Evolutionary conservation across 2,329 filamentous ascomycete species (phyloP), one percentile per base, ranked within the genome.

Genomic region (Botrytis pseudocinerea): DNA sequence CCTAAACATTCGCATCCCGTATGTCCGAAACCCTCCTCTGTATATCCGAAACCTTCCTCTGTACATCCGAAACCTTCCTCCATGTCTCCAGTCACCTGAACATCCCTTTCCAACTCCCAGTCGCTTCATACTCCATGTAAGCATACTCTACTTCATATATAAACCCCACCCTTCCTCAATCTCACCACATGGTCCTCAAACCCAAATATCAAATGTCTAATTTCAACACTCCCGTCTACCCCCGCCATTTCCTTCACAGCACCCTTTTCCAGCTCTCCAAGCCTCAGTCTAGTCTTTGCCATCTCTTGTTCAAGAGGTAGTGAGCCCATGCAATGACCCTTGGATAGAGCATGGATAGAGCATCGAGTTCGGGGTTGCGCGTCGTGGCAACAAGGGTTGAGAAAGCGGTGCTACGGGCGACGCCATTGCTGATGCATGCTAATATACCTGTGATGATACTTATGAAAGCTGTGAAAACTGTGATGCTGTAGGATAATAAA

Each of bases 331-430:
- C 51, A 73, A 70, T 72, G 64, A 8, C 68, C 68, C n/a, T 44
- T 46, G 7, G 28, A 20, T 35, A 72, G 20, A 25, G 20, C 60
- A 61, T 46, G 7, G 28, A 20, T 35, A 72, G 20, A 25, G 25
- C 60, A 64, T 73, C 65, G 5, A 76, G 46, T 10, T 69, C 38
- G 5, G 12, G 6, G 51, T 74, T 75, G 32, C 61, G 22, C 12
- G 73, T 73, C 5, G 69, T 74, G 35, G 40, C 51, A 4, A 76
- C 38, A n/a, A 77, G 71, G n/a, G 73, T 66, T 22, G 74, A 77
- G 73, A 77, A 77, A 1, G 46, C 35, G 4, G 64, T 76, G 51
- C 61, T 73, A 46, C 74, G 66, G 2, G 68, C 40, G 6, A 74
- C 69, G 12, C 73, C 75, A 35, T 76, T 77, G 46, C 35, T 28